Evolutionary conservation across 306 rosid genomes (phyloP).

Genomic region (Rosa rugosa): DNA sequence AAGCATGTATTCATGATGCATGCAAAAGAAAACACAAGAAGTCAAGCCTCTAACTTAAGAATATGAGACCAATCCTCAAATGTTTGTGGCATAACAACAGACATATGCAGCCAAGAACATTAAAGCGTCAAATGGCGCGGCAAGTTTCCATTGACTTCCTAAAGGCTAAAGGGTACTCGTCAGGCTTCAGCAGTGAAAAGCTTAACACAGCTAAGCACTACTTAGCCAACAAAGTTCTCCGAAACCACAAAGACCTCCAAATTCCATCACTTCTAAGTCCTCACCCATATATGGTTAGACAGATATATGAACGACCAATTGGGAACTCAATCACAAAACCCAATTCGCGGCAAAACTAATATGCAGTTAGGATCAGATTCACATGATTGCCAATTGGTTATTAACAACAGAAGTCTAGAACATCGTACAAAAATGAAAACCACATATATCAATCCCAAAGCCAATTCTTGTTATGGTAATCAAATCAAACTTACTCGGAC

Average conservation of each 20-base stretch:
- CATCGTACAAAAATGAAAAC: background rate
- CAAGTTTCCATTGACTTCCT: background rate
- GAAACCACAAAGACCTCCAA: background rate
- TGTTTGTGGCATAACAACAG: background rate
- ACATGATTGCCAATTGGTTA: background rate
- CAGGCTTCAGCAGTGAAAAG: background rate
- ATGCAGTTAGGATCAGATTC: background rate
- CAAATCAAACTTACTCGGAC: constrained; percentile 41
- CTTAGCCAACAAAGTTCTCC: background rate
- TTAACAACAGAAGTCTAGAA: background rate
- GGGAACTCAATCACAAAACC: too few species aligned
- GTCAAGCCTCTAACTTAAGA: background rate
- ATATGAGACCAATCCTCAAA: constrained; percentile 8
- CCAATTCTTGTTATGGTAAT: background rate
- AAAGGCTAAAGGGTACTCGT: background rate
- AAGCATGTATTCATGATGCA: background rate
- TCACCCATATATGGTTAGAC: background rate
- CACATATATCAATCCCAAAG: background rate
- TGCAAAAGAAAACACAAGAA: background rate
- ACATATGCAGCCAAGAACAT: background rate
- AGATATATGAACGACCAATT: background rate
- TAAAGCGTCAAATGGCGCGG: background rate
- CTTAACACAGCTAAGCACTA: background rate
- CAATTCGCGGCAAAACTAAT: background rate
- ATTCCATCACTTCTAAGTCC: background rate